Base-by-base conservation (phyloP, 2,329 filamentous ascomycete species). In the Talaromyces atroroseus region DNA sequence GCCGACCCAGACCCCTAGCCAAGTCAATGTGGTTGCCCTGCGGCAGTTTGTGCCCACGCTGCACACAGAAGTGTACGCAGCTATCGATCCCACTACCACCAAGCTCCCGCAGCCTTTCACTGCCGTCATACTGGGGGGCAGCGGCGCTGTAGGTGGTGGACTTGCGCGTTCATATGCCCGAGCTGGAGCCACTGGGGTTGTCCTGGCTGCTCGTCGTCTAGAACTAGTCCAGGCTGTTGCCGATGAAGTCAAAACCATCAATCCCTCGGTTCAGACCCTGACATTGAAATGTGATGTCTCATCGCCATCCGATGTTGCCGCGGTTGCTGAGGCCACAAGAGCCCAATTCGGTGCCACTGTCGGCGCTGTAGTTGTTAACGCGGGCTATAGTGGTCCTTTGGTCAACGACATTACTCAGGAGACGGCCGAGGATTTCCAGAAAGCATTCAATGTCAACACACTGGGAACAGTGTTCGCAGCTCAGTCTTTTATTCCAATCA, bases 381-480 rank as follows among this genome's bases (percentile, higher is more conserved):
- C 64, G 0, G 56, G 62, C 0, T 71, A 68, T 57, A 68, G 70
- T 0, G 71, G 71, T 0, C 66, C 66, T 1, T 65, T 74, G 1
- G 67, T 67, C 1, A 51, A 68, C 14, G 68, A 69, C 47, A 61
- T 73, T 44, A 60, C 66, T n/a, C 60, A 67, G 16, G 72, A 70
- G 6, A 40, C 61, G 5, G 66, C 70, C 3, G 61, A 62, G 14
- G 68, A 71, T 50, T 71, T 72, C 45, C 63, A 67, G 48, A 63
- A 65, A n/a, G 68, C 71, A 0, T 70, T 74, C 20, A 61, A 68
- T 29, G 65, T 73, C 5, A 74, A 75, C 54, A 65, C 68, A 0
- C 58, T 74, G 16, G 72, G 72, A 0, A 71, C 71, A 5, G 74
- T 72, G 58, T 65, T 68, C 24, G 65, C 68, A 2, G 68, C 68